phyloP scores from a whole-genome alignment of 441 rosid genomes.

The Pelargonium fulgidum region DNA sequence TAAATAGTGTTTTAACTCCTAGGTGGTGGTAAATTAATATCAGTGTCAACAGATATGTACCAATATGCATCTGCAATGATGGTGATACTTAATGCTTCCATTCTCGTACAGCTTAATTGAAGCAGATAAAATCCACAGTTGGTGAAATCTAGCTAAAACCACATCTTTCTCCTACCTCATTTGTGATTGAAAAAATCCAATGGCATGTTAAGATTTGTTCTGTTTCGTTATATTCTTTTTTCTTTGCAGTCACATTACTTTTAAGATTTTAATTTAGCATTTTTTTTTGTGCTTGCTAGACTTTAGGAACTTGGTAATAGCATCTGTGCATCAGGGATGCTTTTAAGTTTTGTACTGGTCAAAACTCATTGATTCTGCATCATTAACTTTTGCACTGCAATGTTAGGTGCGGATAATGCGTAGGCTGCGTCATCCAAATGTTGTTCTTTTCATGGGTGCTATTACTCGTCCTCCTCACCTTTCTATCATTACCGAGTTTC shows the following conservation, averaged over 20 bases:
- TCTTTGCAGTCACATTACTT: neutral
- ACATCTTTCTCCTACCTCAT: neutral
- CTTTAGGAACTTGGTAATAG: slow-evolving; percentile 1
- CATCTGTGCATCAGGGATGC: neutral
- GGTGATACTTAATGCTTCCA: neutral
- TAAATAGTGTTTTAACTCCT: neutral
- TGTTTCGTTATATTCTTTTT: neutral
- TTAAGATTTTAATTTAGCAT: neutral
- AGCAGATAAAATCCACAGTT: neutral
- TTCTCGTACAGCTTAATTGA: neutral
- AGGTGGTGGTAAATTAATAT: too few relatives aligned
- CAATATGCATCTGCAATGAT: neutral
- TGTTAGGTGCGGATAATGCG: slow-evolving; percentile 92
- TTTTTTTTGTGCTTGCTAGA: neutral
- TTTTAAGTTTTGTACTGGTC: neutral
- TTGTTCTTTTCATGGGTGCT: slow-evolving; percentile 95
- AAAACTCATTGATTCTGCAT: slow-evolving; percentile 9
- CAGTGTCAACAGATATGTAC: too few relatives aligned
- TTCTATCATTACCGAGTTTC: slow-evolving; percentile 87
- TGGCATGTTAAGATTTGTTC: neutral
- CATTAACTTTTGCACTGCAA: slow-evolving; percentile 17
- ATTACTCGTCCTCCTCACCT: slow-evolving; percentile 97
- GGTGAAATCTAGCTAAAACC: neutral
- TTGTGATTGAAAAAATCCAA: slow-evolving; percentile 2
- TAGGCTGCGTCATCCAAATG: slow-evolving; percentile 96